Evolutionary conservation across 768 basidiomycete genomes (phyloP), one percentile per base, ranked within the genome.

Genomic region (Lentinula detonsa): DNA sequence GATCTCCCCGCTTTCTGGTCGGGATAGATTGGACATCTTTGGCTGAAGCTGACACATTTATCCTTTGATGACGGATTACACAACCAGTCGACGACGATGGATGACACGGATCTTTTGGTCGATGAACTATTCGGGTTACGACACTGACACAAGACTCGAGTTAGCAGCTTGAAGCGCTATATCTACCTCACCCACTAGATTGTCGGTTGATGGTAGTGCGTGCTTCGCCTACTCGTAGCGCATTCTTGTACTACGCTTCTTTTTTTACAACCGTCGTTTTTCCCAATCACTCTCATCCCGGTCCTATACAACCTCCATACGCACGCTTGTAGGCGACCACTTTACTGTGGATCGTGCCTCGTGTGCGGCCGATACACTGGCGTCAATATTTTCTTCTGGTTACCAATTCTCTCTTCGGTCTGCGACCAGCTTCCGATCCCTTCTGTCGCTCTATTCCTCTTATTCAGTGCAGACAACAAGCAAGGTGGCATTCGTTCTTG

Each of bases 341-440:
- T 90, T 90, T 61, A 72, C 68, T 90, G 89, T 82, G 87, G 88
- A 87, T 84, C 84, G 86, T 85, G 81, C 81, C 82, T 87, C 85
- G 85, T 79, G 78, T 79, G 76, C 77, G 55, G 86, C 88, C 88
- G 75, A 91, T 70, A 89, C 90, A 87, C 78, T 71, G 87, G 87
- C 85, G 71, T 81, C 81, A 74, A 75, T 72, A 65, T 45, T 4
- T 43, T n/a, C 31, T 62, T 39, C 40, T 40, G 34, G 23, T 31
- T 50, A 35, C 10, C 40, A 11, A 39, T 18, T 43, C 33, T 57
- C 35, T 61, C 33, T 37, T n/a, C 31, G 33, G 37, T 21, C 54
- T 33, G 15, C 23, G 16, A 9, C 35, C 35, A 33, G n/a, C 48
- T 53, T 53, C 50, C 18, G 18, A 43, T 28, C 7, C 28, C 28